These are phyloP conservation scores for Solanum etuberosum DNA, from an alignment of 257 asterid species.

Conservation along the genomic window DNA sequence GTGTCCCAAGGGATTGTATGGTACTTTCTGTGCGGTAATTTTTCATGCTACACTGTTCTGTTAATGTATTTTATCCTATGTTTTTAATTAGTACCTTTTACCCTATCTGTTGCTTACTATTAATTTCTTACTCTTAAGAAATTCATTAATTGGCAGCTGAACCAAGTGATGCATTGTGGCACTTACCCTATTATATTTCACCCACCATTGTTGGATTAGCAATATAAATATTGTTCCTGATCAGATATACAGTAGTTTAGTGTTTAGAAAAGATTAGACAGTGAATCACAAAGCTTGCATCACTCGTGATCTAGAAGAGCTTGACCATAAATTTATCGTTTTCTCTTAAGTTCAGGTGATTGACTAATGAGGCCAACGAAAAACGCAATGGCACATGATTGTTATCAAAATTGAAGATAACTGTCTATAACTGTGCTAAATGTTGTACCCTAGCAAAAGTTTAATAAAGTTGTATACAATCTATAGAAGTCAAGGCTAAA, in stretches of 20 bases:
- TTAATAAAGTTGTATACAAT: background rate
- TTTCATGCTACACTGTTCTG: background rate
- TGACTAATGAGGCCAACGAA: background rate
- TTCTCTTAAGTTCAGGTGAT: background rate
- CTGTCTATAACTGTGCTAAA: background rate
- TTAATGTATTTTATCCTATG: background rate
- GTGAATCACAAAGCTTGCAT: background rate
- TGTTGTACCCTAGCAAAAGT: background rate
- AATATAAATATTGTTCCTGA: background rate
- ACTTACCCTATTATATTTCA: background rate
- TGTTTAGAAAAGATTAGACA: background rate
- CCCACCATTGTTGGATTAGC: background rate
- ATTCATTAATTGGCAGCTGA: background rate
- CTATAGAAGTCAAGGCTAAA: background rate
- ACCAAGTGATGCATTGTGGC: background rate
- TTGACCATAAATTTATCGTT: background rate
- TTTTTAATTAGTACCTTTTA: background rate
- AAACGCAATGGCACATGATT: background rate
- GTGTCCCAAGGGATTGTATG: constrained; percentile 90
- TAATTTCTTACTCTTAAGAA: background rate
- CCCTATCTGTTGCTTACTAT: background rate
- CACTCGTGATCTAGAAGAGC: background rate
- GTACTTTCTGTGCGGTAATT: constrained; percentile 88
- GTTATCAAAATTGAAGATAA: background rate
- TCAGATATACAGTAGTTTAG: background rate